Percentiles rank a stretch among this genome's conserved stretches.
Conservation (phyloP, 345 rosid genomes). For the Clarkia xantiana region DNA sequence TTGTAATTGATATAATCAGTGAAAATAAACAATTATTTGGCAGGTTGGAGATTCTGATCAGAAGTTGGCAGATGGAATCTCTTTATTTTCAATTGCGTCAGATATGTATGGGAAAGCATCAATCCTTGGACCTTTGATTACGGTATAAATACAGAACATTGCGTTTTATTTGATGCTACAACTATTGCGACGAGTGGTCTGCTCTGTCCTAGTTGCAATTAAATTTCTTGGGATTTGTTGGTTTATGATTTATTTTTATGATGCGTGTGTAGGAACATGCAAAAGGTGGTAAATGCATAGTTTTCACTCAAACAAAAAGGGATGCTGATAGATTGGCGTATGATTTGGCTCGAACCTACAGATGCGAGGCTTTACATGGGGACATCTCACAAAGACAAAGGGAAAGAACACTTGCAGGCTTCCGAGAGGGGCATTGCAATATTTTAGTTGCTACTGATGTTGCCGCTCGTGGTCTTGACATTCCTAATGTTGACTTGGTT, state of each 20-base stretch:
- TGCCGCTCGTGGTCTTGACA: conserved; percentile 99
- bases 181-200: background rate
- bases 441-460: conserved; percentile 96
- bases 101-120: conserved; percentile 45
- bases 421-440: conserved; percentile 65
- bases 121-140: conserved; percentile 63
- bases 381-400: conserved; percentile 83
- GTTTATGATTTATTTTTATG: conserved; percentile 9
- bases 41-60: conserved; percentile 93
- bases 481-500: conserved; percentile 98
- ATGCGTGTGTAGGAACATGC: conserved; percentile 59
- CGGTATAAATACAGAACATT: conserved; percentile 27
- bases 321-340: conserved; percentile 81
- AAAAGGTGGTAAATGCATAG: conserved; percentile 91
- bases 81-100: conserved; percentile 53
- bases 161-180: too few relatives aligned
- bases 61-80: conserved; percentile 85
- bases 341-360: conserved; percentile 53
- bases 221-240: background rate
- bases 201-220: background rate
- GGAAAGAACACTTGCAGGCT: conserved; percentile 86
- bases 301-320: conserved; percentile 90
- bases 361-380: conserved; percentile 91
- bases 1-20: background rate
- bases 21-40: conserved; percentile 2